Percentiles rank a stretch among this genome's conserved stretches.
Evolutionary conservation across 495 filamentous ascomycete species (phyloP).

Genomic region (Jackrogersella multiformis): DNA sequence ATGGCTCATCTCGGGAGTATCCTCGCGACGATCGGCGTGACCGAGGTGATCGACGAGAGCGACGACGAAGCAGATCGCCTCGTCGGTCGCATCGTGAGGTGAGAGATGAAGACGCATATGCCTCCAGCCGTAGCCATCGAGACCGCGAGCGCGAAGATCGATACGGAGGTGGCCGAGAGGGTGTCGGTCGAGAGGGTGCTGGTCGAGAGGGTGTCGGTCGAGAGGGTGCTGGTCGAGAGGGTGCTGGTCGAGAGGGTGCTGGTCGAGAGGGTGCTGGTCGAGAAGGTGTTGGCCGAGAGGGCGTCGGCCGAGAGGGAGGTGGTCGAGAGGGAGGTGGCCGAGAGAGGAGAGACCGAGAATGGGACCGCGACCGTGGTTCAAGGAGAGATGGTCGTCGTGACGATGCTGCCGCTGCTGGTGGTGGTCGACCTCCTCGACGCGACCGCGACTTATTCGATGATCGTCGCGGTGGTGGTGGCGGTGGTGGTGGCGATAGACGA

Average conservation of each 20-base stretch:
- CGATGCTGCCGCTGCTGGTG: too few relatives aligned
- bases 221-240: too few relatives aligned
- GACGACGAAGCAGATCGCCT: constrained; percentile 62
- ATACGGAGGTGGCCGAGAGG: constrained; percentile 72
- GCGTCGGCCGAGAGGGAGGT: constrained; percentile 57
- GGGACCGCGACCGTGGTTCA: constrained; percentile 75
- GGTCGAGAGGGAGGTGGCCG: constrained; percentile 55
- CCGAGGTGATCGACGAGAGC: constrained; percentile 59
- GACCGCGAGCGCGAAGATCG: constrained; percentile 91
- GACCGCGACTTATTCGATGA: constrained; percentile 74
- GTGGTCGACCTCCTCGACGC: constrained; percentile 66
- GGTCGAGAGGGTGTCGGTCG: constrained; percentile 59
- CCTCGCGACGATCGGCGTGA: constrained; percentile 56
- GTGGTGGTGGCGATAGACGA: constrained; percentile 49
- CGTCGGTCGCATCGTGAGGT: constrained; percentile 65
- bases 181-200: constrained; percentile 59
- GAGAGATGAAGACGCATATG: constrained; percentile 87
- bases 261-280: constrained; percentile 59
- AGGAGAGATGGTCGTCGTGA: constrained; percentile 67
- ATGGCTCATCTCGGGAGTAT: constrained; percentile 75
- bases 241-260: constrained; percentile 59
- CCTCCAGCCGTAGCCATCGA: constrained; percentile 86
- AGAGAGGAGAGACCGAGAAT: constrained; percentile 64
- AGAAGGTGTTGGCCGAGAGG: too few relatives aligned
- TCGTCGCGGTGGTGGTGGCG: constrained; percentile 46